These are phyloP conservation scores for Helenozyma baotianmanensis DNA, from an alignment of 805 yeast species.

Conservation along the genomic window DNA sequence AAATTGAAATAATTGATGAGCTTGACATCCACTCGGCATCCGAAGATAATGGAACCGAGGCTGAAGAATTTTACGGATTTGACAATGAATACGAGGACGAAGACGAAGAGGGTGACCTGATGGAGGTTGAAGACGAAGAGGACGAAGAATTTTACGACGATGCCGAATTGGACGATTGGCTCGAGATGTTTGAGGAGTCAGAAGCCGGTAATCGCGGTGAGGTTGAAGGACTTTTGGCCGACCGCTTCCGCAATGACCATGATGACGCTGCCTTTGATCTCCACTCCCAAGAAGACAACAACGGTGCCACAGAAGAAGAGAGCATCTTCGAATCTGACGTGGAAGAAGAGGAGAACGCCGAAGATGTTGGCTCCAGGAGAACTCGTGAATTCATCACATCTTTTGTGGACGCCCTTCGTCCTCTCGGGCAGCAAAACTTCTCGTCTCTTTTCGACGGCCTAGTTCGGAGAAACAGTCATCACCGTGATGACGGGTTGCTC, in stretches of 20 bases:
- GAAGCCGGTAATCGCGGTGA: too few relatives aligned
- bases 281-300: constrained; percentile 15
- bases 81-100: constrained; percentile 17
- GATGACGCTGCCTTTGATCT: not conserved
- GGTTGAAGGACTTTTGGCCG: too few relatives aligned
- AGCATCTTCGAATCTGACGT: constrained; percentile 1
- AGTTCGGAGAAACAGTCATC: not conserved
- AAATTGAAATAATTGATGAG: constrained; percentile 33
- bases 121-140: constrained; percentile 22
- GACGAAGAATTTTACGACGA: constrained; percentile 31
- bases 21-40: constrained; percentile 26
- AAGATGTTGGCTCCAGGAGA: too few relatives aligned
- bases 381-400: constrained; percentile 22
- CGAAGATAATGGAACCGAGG: constrained; percentile 31
- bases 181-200: constrained; percentile 33
- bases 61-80: constrained; percentile 19
- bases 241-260: too few relatives aligned
- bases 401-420: constrained; percentile 24
- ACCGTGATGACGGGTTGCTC: constrained; percentile 15
- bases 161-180: constrained; percentile 38
- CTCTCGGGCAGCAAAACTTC: constrained; percentile 15
- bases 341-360: constrained; percentile 10
- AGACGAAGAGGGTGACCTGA: constrained; percentile 13
- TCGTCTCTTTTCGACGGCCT: constrained; percentile 16
- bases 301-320: not conserved